Base-by-base conservation (phyloP, 2,329 filamentous ascomycete species). In the Acrodontium crateriforme region DNA sequence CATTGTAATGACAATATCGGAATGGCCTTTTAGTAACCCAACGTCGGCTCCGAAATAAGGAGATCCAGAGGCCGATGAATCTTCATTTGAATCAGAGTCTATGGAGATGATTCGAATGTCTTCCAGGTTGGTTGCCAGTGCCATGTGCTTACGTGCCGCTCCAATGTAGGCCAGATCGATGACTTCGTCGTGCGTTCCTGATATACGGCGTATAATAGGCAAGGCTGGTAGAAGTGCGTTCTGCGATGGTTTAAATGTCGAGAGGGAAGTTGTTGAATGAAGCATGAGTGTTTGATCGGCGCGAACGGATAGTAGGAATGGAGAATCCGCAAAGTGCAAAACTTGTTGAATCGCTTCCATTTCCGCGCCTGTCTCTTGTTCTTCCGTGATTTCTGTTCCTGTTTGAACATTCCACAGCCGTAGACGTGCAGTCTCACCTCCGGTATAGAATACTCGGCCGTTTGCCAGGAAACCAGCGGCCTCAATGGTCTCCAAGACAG, bases 151-250 rank as follows among this genome's bases (percentile, higher is more conserved):
- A 32, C 71, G 73, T 44, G 92, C 77, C 0, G 75, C 71, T 2
- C 89, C 72, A 30, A 95, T 64, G 46, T 89, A 94, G 16, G 78
- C 80, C 18, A 98, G 61, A 49, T 98, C 91, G 41, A 98, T 94
- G 28, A 98, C 84, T 53, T 98, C 89, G 51, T 98, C 91, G 53
- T 95, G 84, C 5, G 89, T 94, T 29, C 89, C 91, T 4, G 87
- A 93, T 41, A 98, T 91, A 24, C 83, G 72, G 41, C 80, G 73
- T 24, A 80, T 67, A 1, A 75, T 46, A 7, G 67, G 62, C 14
- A 78, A 53, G n/a, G 69, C 58, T 14, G 36, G 38, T 8, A 23
- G 11, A 4, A 5, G 11, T 3, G 18, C 16, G 8, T 30, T 28
- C 4, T 14, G 21, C 5, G 27, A 26, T 10, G 20, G 10, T 9